phyloP scores from a whole-genome alignment of 2,329 filamentous ascomycete genomes.

The Graphiopsis chlorocephala region DNA sequence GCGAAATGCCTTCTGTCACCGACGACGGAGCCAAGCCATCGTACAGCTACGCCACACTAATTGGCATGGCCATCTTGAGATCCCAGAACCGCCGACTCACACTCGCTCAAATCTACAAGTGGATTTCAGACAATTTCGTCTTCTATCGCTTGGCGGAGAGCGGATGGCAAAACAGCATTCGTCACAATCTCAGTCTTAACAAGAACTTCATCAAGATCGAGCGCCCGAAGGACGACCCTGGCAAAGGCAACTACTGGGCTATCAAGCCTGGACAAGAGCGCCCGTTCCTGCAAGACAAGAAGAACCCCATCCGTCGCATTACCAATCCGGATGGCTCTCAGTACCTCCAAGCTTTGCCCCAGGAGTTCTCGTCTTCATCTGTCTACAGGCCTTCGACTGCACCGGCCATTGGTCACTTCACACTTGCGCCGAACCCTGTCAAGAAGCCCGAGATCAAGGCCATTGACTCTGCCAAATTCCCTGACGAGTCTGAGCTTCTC shows the following conservation, averaged over 20 bases:
- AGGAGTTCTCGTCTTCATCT: constrained; percentile 26
- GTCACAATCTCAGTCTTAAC: constrained; percentile 94
- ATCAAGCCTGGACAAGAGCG: constrained; percentile 88
- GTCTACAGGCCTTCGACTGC: constrained; percentile 38
- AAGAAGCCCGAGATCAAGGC: constrained; percentile 40
- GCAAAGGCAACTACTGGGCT: constrained; percentile 96
- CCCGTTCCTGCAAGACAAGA: constrained; percentile 85
- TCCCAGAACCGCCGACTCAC: constrained; percentile 81
- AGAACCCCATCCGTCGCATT: constrained; percentile 53
- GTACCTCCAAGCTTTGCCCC: constrained; percentile 31
- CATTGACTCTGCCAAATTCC: constrained; percentile 51
- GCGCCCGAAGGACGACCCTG: constrained; percentile 92
- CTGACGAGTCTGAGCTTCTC: constrained; percentile 46
- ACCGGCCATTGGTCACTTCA: constrained; percentile 37
- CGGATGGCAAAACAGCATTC: constrained; percentile 98
- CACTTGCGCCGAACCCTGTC: constrained; percentile 31
- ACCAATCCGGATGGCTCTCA: constrained; percentile 52
- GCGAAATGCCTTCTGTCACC: constrained; percentile 75
- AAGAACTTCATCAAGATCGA: constrained; percentile 96
- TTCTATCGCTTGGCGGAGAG: constrained; percentile 83
- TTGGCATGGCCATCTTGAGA: constrained; percentile 93
- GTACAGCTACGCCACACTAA: constrained; percentile 91
- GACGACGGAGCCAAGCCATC: constrained; percentile 88
- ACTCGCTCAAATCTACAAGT: constrained; percentile 95
- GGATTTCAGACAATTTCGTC: constrained; percentile 92